These are phyloP conservation scores for Cruciata laevipes DNA, from an alignment of 257 asterid species.

Conservation along the genomic window DNA sequence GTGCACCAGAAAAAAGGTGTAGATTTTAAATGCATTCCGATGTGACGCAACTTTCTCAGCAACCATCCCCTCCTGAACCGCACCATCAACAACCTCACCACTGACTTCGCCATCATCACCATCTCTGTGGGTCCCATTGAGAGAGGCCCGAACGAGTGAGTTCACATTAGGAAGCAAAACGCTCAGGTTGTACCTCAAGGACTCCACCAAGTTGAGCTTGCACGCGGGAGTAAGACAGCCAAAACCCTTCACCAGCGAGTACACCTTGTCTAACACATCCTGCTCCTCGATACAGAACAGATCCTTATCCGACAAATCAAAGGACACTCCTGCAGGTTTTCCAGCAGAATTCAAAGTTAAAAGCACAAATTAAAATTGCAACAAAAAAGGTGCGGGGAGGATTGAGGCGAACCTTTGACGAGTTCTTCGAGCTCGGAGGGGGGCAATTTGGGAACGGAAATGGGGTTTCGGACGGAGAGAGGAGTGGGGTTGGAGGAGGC, in stretches of 20 bases:
- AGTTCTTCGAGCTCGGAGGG: conserved; percentile 76
- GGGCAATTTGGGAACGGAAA: conserved; percentile 40
- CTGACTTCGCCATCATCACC: conserved; percentile 27
- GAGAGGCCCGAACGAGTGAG: conserved; percentile 38
- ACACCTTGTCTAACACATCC: conserved; percentile 75
- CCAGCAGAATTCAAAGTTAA: conserved; percentile 1
- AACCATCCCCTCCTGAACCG: conserved; percentile 21
- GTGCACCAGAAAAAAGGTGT: conserved; percentile 79
- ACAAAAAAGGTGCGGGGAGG: too few relatives aligned
- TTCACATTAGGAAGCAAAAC: conserved; percentile 84
- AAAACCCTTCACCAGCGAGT: conserved; percentile 74
- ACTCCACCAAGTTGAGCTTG: conserved; percentile 78
- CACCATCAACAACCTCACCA: conserved; percentile 32
- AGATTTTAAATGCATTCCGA: conserved; percentile 83
- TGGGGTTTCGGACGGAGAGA: conserved; percentile 45
- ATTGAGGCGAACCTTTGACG: conserved; percentile 56
- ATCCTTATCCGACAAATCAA: conserved; percentile 89
- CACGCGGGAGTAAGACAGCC: conserved; percentile 39
- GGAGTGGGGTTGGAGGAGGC: conserved; percentile 24
- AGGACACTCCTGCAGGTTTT: conserved; percentile 52
- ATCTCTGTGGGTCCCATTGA: conserved; percentile 17
- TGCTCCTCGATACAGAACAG: conserved; percentile 84
- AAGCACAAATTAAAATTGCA: neutral
- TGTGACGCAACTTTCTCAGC: conserved; percentile 63
- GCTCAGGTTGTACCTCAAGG: conserved; percentile 84